Conservation (phyloP, 805 yeast species). For the Metschnikowia matae region DNA sequence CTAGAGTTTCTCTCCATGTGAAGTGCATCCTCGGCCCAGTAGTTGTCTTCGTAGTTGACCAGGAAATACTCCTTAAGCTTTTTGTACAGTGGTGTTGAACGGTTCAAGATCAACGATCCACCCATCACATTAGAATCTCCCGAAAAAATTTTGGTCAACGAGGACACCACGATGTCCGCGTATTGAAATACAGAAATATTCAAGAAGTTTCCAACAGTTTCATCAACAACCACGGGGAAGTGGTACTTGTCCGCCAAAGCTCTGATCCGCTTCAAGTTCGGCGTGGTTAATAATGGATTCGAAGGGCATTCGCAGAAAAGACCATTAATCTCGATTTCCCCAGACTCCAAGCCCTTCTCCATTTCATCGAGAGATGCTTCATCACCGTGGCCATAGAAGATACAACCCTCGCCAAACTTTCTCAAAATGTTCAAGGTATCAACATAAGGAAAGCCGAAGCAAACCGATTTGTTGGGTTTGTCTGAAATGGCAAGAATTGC, state of each 20-base stretch:
- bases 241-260: constrained; percentile 62
- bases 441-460: constrained; percentile 95
- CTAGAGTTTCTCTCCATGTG: constrained; percentile 89
- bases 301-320: constrained; percentile 93
- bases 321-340: constrained; percentile 61
- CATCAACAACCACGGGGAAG: constrained; percentile 85
- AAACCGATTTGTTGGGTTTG: constrained; percentile 60
- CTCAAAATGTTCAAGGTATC: constrained; percentile 82
- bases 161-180: constrained; percentile 83
- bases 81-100: constrained; percentile 49
- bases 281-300: constrained; percentile 86
- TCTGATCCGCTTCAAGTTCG: constrained; percentile 64
- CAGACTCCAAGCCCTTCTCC: constrained; percentile 51
- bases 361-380: constrained; percentile 61
- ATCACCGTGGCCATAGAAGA: constrained; percentile 83
- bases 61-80: constrained; percentile 48
- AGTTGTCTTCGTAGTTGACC: constrained; percentile 58
- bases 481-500: constrained; percentile 32
- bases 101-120: constrained; percentile 80
- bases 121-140: constrained; percentile 97
- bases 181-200: constrained; percentile 77
- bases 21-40: constrained; percentile 95
- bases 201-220: constrained; percentile 87
- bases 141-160: constrained; percentile 86
- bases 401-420: constrained; percentile 90